Percentiles rank a stretch among this genome's conserved stretches.
Conservation (phyloP, 768 basidiomycete species). For the Russula ochroleuca region DNA sequence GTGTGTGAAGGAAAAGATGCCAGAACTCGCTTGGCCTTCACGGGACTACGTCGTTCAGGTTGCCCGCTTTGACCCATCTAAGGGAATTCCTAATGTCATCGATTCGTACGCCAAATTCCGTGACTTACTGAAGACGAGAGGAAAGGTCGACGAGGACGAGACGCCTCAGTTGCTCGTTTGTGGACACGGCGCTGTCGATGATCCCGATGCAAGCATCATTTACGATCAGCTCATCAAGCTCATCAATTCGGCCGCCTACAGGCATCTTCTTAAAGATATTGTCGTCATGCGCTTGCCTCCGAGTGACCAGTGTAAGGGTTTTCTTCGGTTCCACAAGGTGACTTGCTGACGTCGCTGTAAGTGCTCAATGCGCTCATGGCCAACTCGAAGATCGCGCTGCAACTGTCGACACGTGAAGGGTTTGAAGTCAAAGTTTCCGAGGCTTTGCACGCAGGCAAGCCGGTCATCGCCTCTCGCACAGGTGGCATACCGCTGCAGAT, state of each 20-base stretch:
- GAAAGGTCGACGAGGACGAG: constrained; percentile 45
- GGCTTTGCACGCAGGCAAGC: constrained; percentile 86
- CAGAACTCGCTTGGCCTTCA: constrained; percentile 68
- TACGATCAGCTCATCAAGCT: constrained; percentile 73
- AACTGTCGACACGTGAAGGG: constrained; percentile 90
- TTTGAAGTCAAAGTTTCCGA: constrained; percentile 98
- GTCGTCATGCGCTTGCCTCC: constrained; percentile 63
- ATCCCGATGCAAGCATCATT: constrained; percentile 91
- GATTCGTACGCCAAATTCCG: constrained; percentile 87
- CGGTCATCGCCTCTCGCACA: constrained; percentile 77
- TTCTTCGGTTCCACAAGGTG: neutral
- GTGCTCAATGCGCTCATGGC: constrained; percentile 87
- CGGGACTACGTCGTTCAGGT: constrained; percentile 88
- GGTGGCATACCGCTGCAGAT: constrained; percentile 95
- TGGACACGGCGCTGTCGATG: constrained; percentile 92
- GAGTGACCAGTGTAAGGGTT: constrained; percentile 69
- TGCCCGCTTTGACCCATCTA: constrained; percentile 90
- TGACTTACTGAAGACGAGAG: constrained; percentile 46
- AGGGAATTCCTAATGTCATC: constrained; percentile 80
- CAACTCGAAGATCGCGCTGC: constrained; percentile 84
- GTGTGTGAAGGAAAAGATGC: constrained; percentile 77
- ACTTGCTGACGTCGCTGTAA: constrained; percentile 29
- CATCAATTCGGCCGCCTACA: constrained; percentile 38
- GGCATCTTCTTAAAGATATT: constrained; percentile 40
- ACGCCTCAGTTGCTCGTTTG: constrained; percentile 75